phyloP scores from a whole-genome alignment of 768 basidiomycete genomes.

The Porphyrellus cyaneotinctus region DNA sequence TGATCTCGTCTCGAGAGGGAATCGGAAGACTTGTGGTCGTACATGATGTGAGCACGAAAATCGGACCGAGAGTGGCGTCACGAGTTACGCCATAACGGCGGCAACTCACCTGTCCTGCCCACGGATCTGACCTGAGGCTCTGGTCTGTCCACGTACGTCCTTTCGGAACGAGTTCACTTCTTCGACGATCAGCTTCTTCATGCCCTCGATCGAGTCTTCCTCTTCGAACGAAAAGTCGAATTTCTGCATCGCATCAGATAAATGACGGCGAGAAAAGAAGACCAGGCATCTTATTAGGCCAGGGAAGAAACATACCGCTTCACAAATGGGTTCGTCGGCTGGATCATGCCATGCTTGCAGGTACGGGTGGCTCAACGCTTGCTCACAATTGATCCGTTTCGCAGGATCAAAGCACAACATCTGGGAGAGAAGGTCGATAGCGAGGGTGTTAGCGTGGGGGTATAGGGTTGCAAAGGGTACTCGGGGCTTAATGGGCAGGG shows the following conservation, averaged over 20 bases:
- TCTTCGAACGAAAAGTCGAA: constrained; percentile 98
- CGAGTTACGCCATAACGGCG: too few relatives aligned
- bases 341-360: too few relatives aligned
- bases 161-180: constrained; percentile 89
- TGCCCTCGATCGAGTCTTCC: constrained; percentile 94
- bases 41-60: background rate
- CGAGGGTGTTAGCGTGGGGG: constrained; percentile 90
- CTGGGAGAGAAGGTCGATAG: constrained; percentile 87
- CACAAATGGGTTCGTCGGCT: constrained; percentile 88
- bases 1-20: constrained; percentile 76
- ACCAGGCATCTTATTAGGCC: background rate
- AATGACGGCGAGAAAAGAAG: background rate
- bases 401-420: constrained; percentile 96
- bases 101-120: constrained; percentile 67
- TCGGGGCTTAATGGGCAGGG: constrained; percentile 91
- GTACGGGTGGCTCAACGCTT: too few relatives aligned
- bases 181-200: constrained; percentile 92
- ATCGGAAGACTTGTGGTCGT: constrained; percentile 60
- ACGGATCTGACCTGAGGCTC: constrained; percentile 67
- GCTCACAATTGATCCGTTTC: constrained; percentile 89
- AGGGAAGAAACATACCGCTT: constrained; percentile 46
- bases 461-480: constrained; percentile 90
- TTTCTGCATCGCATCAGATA: constrained; percentile 37
- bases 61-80: too few relatives aligned
- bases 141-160: constrained; percentile 82